A percentile compares a stretch with the other conserved stretches of the same genome.
Conservation (phyloP, 208 protist species). For the Balamuthia mandrillaris region DNA sequence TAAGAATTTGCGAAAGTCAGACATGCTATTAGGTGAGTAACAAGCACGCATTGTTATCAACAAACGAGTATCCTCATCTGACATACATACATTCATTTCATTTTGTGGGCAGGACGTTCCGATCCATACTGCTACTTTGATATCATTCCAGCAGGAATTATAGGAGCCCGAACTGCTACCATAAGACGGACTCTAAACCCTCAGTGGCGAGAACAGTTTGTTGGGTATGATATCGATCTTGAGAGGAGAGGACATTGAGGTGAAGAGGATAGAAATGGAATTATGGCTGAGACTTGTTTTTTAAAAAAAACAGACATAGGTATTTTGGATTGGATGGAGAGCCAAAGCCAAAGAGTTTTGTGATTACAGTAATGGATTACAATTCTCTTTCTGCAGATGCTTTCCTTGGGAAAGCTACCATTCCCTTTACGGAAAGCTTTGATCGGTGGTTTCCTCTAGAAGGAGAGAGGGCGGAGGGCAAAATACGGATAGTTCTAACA, state of each 20-base stretch:
- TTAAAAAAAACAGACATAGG: neutral
- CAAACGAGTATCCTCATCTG: neutral
- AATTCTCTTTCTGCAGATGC: constrained; percentile 19
- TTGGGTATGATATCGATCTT: neutral
- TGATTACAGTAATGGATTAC: constrained; percentile 26
- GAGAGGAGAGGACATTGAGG: neutral
- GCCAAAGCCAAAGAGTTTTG: constrained; percentile 19
- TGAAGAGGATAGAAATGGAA: no score
- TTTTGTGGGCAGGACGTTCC: neutral
- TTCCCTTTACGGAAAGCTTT: constrained; percentile 19
- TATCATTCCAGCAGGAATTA: constrained; percentile 29
- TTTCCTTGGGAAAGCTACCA: neutral
- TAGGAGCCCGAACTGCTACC: constrained; percentile 15
- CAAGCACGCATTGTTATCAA: neutral
- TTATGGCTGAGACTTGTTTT: neutral
- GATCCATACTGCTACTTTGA: constrained; percentile 18
- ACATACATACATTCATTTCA: neutral
- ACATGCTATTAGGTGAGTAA: neutral
- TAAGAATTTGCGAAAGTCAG: neutral
- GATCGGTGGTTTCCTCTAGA: constrained; percentile 20
- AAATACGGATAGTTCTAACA: constrained; percentile 1
- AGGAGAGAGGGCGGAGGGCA: constrained; percentile 5
- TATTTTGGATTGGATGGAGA: constrained; percentile 30
- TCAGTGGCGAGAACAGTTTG: constrained; percentile 25
- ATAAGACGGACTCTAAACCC: constrained; percentile 6